Base-by-base conservation (phyloP, 2,329 filamentous ascomycete species). In the Venturia effusa region DNA sequence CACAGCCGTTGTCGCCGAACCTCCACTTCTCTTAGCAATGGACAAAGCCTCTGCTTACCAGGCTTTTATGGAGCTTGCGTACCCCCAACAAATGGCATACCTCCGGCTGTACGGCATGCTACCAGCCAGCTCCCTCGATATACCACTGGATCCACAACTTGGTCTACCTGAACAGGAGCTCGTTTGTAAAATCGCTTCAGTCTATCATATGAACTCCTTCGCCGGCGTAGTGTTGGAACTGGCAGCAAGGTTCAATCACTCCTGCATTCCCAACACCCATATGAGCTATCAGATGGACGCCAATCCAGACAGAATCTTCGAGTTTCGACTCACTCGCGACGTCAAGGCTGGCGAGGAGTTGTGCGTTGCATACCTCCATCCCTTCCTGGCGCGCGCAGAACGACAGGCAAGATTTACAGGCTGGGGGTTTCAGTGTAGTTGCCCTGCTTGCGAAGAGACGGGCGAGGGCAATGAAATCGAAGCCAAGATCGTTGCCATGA, bases 401-500 rank as follows among this genome's bases (percentile, higher is more conserved):
- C 34, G 59, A 43, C 7, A 61, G 34, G 34, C 17, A 22, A 8
- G 7, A 19, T 43, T 61, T 11, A n/a, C 27, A 37, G 4, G 11
- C 30, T 61, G 59, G 59, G 40, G 30, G 19, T 61, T 61, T 61
- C 34, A 61, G 17, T 61, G 59, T 30, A n/a, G 4, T 11, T 61
- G 59, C 22, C 59, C 24, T 37, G 59, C 59, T 41, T 61, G 59
- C 24, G 24, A 40, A 24, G 59, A 61, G 4, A 45, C 34, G 4
- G 34, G 19, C 11, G 8, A 43, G 22, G 43, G 43, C 43, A 24
- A 24, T 27, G 22, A 22, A 15, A 48, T 4, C 4, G 22, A 48
- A 27, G 6, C 22, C 19, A 48, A 48, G n/a, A 22, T 24, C 43
- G 43, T 13, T 13, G 43, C 8, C 24, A 24, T 48, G 43, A 24